A percentile compares a stretch with the other conserved stretches of the same genome.
These are phyloP conservation scores for Usnea hakonensis DNA, from an alignment of 495 filamentous ascomycete genomes.

Conservation along the genomic window DNA sequence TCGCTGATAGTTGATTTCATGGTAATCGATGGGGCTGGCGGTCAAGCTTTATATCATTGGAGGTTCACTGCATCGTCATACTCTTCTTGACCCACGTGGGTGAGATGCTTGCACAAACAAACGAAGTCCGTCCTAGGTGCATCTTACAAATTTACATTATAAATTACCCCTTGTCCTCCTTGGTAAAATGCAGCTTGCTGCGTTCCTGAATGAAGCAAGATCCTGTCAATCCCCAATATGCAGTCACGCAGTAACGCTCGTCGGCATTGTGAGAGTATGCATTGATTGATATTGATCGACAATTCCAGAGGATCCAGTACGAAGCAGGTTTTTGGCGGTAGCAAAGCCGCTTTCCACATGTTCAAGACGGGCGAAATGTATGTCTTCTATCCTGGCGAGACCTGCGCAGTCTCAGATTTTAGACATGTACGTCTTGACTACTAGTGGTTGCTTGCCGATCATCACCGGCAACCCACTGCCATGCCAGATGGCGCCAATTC, in stretches of 20 bases:
- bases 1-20: too few species aligned
- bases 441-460: background rate
- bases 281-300: background rate
- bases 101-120: background rate
- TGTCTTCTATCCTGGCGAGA: background rate
- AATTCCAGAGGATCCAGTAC: background rate
- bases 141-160: background rate
- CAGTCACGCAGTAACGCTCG: background rate
- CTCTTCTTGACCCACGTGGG: background rate
- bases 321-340: background rate
- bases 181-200: too few species aligned
- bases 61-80: background rate
- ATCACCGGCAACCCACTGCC: conserved; percentile 59
- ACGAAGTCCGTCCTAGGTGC: background rate
- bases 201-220: too few species aligned
- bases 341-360: background rate
- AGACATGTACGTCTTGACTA: conserved; percentile 7
- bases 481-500: conserved; percentile 87
- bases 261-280: background rate
- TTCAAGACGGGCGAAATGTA: background rate
- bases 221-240: too few species aligned
- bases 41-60: background rate
- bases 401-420: background rate
- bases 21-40: background rate
- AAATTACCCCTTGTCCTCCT: too few species aligned